phyloP scores from a whole-genome alignment of 2,329 filamentous ascomycete genomes.

The Sporothrix pseudoabietina region DNA sequence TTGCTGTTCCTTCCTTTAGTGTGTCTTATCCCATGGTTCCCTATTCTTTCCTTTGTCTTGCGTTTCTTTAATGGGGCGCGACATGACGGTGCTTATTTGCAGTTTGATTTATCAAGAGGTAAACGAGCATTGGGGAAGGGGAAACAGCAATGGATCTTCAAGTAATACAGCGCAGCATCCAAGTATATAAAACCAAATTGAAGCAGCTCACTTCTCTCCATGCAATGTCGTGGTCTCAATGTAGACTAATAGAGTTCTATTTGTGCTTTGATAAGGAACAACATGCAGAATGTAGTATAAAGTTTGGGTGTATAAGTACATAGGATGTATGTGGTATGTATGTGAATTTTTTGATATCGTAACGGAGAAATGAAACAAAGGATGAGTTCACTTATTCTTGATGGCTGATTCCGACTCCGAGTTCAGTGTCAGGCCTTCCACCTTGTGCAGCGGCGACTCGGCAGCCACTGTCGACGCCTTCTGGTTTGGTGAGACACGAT shows the following conservation, averaged over 20 bases:
- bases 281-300: neutral
- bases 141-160: neutral
- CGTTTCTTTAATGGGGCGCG: neutral
- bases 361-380: neutral
- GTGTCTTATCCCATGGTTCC: neutral
- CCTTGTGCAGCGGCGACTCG: conserved; percentile 27
- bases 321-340: neutral
- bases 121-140: neutral
- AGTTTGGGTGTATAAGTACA: neutral
- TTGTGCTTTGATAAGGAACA: neutral
- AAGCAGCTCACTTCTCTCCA: neutral
- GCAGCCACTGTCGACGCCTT: conserved; percentile 15
- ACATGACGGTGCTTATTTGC: conserved; percentile 2
- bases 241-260: neutral
- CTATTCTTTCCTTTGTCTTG: neutral
- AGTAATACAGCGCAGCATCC: neutral
- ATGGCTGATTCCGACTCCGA: neutral
- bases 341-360: neutral
- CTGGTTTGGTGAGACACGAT: conserved; percentile 24
- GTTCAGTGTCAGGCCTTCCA: conserved; percentile 21
- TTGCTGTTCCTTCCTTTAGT: neutral
- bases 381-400: neutral
- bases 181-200: neutral
- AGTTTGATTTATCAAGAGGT: neutral
- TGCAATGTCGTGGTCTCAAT: neutral